A percentile compares a stretch with the other conserved stretches of the same genome.
These are phyloP conservation scores for Chaetomium olivaceum DNA, from an alignment of 2,329 filamentous ascomycete genomes.

Conservation along the genomic window DNA sequence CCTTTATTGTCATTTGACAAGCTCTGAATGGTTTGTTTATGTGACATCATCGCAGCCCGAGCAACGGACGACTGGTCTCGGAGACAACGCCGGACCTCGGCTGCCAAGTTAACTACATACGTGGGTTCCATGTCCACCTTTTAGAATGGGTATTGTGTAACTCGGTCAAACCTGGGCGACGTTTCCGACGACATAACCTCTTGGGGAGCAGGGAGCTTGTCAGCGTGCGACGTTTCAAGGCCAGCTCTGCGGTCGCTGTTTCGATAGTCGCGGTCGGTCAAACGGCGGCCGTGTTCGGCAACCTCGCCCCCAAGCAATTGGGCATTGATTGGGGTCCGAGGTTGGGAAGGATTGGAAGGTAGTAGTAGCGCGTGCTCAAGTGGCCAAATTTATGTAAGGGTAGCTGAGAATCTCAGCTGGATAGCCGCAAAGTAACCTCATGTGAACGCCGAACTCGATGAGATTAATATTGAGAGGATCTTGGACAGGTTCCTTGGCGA, in stretches of 20 bases:
- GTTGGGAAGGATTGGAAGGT: neutral
- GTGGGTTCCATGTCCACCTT: neutral
- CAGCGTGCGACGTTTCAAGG: constrained; percentile 4
- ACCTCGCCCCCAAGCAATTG: neutral
- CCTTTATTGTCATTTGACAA: too few relatives aligned
- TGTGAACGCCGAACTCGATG: neutral
- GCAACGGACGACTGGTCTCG: neutral
- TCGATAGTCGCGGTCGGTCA: neutral
- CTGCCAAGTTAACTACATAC: neutral
- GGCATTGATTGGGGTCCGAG: neutral
- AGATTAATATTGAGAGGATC: neutral
- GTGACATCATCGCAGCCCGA: neutral
- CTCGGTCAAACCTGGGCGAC: neutral
- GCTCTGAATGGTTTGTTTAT: neutral
- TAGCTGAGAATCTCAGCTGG: neutral
- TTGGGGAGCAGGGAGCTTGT: neutral
- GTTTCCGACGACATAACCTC: neutral
- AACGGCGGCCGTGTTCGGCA: neutral
- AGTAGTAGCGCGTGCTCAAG: neutral
- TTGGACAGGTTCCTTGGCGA: neutral
- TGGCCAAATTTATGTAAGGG: neutral
- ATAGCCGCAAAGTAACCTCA: neutral
- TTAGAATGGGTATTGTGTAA: neutral
- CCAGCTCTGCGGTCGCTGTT: neutral
- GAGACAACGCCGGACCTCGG: constrained; percentile 2